Evolutionary conservation across 805 yeast genomes (phyloP).

Genomic region (Spathaspora girioi): DNA sequence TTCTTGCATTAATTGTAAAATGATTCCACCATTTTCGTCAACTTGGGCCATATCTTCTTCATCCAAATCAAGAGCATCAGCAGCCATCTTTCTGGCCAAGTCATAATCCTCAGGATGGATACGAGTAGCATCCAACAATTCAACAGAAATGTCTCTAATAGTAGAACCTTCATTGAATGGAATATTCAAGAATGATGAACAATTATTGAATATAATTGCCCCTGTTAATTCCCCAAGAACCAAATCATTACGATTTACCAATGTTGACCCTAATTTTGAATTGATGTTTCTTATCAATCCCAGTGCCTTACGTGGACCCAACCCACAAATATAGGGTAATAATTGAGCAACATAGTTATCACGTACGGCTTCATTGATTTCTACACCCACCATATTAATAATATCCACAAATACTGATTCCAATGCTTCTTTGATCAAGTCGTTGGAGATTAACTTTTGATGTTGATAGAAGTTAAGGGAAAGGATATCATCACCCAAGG

Average conservation of each 20-base stretch:
- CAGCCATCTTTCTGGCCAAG: slow-evolving; percentile 94
- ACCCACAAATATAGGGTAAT: slow-evolving; percentile 80
- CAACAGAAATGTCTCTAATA: slow-evolving; percentile 59
- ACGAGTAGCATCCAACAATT: slow-evolving; percentile 87
- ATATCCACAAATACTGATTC: slow-evolving; percentile 86
- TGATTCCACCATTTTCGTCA: slow-evolving; percentile 71
- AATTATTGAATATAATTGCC: slow-evolving; percentile 81
- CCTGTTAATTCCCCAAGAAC: slow-evolving; percentile 77
- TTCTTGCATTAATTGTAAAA: slow-evolving; percentile 66
- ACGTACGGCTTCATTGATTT: slow-evolving; percentile 83
- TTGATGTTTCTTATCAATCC: slow-evolving; percentile 82
- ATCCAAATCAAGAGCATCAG: slow-evolving; percentile 93
- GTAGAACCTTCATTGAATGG: slow-evolving; percentile 59
- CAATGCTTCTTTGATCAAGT: slow-evolving; percentile 58
- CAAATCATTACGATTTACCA: slow-evolving; percentile 71
- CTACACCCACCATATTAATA: slow-evolving; percentile 88
- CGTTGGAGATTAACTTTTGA: slow-evolving; percentile 68
- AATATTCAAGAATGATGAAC: slow-evolving; percentile 84
- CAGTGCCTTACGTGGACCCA: slow-evolving; percentile 93
- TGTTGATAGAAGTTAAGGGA: slow-evolving; percentile 67
- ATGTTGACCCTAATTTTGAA: slow-evolving; percentile 54
- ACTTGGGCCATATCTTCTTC: slow-evolving; percentile 85
- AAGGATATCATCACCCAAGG: slow-evolving; percentile 69
- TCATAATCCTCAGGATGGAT: slow-evolving; percentile 98
- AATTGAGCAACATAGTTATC: slow-evolving; percentile 67